Evolutionary conservation across 2,329 filamentous ascomycete species (phyloP), one percentile per base, ranked within the genome.

Genomic region (Fusarium hainanense): DNA sequence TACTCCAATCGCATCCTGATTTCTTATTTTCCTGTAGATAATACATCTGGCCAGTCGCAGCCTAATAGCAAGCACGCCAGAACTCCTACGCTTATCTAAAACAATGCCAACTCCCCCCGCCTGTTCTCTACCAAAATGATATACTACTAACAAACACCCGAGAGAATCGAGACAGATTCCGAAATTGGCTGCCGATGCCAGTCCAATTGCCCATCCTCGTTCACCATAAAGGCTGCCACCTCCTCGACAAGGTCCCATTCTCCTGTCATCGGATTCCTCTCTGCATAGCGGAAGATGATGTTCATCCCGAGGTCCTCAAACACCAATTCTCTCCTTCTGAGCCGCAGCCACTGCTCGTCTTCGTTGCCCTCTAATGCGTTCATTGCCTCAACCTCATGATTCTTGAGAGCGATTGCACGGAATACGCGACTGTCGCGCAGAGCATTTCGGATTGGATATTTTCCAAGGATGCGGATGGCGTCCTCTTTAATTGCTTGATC

Each of bases 401-500:
- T 82, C 51, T 78, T 78, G 3, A 80, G 60, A 2, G 78, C 79
- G 49, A 84, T 80, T 7, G 81, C 81, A 2, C 77, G 68, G 46
- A 82, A 80, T 2, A 82, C 75, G 16, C 79, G 76, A 48, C 78
- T 83, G 62, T 84, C 82, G 23, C 82, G 80, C 11, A 84, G 76
- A 3, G 81, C 82, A 62, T 84, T 83, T 30, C 80, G 77, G 4
- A 82, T 78, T 5, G 82, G 82, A 28, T 83, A 81, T 48, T 77
- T 70, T 6, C 75, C 75, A 18, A 85, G 73, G 20, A 85, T 79
- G 11, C 78, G 75, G 16, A 81, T 78, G 10, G 83, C 78, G 7
- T 83, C 79, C 8, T 78, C 77, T 14, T 81, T 76, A 7, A 84
- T 79, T 0, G 70, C 63, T 6, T 75, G 72, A 49, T 83, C 80